Percentiles rank a stretch among this genome's conserved stretches.
Conservation (phyloP, 257 asterid species). For the Plantago ovata region DNA sequence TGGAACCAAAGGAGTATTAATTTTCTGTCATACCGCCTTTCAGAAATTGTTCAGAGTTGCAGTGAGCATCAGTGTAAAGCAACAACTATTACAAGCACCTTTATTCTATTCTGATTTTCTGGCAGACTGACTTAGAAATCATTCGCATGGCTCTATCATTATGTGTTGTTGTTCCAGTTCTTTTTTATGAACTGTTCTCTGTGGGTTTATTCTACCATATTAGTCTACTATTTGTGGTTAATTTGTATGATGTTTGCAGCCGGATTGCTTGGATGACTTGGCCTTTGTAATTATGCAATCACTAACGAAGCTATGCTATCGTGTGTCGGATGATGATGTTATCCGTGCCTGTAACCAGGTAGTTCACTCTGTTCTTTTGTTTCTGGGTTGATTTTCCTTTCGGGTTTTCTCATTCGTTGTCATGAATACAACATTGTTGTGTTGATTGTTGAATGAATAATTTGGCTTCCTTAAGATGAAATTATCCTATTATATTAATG, state of each 20-base stretch:
- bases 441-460: slow-evolving; percentile 9
- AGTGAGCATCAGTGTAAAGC: background rate
- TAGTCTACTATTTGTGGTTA: slow-evolving; percentile 1
- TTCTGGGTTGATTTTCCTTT: slow-evolving; percentile 3
- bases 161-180: too few relatives aligned
- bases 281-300: slow-evolving; percentile 72
- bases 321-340: slow-evolving; percentile 66
- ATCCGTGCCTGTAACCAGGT: slow-evolving; percentile 92
- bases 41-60: too few relatives aligned
- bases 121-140: background rate
- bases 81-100: background rate
- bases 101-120: slow-evolving; percentile 2
- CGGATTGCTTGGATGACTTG: slow-evolving; percentile 80
- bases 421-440: too few relatives aligned
- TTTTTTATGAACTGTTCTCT: too few relatives aligned
- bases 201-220: slow-evolving; percentile 2
- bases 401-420: background rate
- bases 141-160: background rate
- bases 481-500: slow-evolving; percentile 6
- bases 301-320: slow-evolving; percentile 60
- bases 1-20: too few relatives aligned
- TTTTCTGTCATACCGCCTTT: too few relatives aligned
- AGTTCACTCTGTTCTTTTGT: background rate
- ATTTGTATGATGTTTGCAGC: slow-evolving; percentile 40
- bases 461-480: background rate